These are phyloP conservation scores for Carex sylvatica DNA, from an alignment of 202 grass and related monocot genomes.

Conservation along the genomic window DNA sequence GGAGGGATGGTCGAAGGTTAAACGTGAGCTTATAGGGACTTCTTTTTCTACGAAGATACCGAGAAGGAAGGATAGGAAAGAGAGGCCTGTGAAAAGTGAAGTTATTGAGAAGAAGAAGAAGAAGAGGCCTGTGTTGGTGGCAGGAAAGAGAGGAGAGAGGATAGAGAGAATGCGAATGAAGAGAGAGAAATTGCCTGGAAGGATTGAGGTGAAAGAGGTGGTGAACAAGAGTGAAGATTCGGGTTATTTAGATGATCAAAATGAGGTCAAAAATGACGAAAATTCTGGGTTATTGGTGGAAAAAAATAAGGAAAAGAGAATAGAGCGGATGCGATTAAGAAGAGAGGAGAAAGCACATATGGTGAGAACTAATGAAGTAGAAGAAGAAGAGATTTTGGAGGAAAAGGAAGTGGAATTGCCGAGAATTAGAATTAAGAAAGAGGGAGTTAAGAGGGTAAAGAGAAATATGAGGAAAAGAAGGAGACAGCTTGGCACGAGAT, in stretches of 20 bases:
- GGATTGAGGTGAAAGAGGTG: not conserved
- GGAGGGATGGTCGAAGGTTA: conserved; percentile 59
- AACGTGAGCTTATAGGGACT: conserved; percentile 47
- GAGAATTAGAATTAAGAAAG: conserved; percentile 37
- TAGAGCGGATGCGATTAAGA: conserved; percentile 37
- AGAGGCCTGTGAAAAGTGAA: not conserved
- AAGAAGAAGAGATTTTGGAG: conserved; percentile 1
- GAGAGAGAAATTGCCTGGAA: conserved; percentile 26
- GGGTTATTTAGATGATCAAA: not conserved
- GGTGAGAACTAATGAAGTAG: conserved; percentile 30
- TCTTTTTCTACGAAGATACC: conserved; percentile 72
- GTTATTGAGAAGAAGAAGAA: not conserved
- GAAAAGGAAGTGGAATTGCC: conserved; percentile 16
- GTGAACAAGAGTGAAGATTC: conserved; percentile 5
- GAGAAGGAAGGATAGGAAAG: conserved; percentile 24
- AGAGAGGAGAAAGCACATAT: conserved; percentile 37
- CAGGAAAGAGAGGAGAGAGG: conserved; percentile 42
- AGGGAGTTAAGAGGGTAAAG: conserved; percentile 32
- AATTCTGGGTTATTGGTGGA: not conserved
- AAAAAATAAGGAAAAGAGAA: conserved; percentile 39
- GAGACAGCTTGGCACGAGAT: not conserved
- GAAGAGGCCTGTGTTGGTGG: not conserved
- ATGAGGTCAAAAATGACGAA: not conserved
- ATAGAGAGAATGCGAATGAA: conserved; percentile 41
- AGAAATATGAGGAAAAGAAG: not conserved